Evolutionary conservation across 2,329 filamentous ascomycete species (phyloP).

Genomic region (Clarireedia paspali): DNA sequence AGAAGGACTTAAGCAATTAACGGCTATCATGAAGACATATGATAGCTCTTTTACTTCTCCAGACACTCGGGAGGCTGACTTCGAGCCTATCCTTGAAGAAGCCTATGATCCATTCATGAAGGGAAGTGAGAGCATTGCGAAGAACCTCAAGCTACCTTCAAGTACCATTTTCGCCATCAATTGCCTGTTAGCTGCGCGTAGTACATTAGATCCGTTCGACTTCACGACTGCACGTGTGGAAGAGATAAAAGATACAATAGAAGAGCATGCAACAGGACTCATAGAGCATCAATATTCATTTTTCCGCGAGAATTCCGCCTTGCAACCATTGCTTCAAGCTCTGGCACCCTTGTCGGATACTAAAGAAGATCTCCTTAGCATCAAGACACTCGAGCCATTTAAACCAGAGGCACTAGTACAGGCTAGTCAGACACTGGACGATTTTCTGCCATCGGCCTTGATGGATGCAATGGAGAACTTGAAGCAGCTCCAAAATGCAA

Average conservation of each 20-base stretch:
- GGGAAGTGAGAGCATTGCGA: constrained; percentile 63
- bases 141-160: constrained; percentile 49
- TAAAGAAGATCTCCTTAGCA: constrained; percentile 47
- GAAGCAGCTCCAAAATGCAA: constrained; percentile 63
- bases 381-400: constrained; percentile 53
- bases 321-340: constrained; percentile 55
- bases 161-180: constrained; percentile 67
- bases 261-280: constrained; percentile 48
- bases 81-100: constrained; percentile 67
- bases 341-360: constrained; percentile 33
- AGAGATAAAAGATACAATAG: constrained; percentile 49
- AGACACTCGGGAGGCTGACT: constrained; percentile 55
- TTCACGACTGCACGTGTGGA: constrained; percentile 53
- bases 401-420: constrained; percentile 52
- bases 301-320: constrained; percentile 67
- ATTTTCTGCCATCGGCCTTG: constrained; percentile 84
- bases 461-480: constrained; percentile 87
- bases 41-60: constrained; percentile 66
- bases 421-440: constrained; percentile 72
- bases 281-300: constrained; percentile 62
- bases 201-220: constrained; percentile 48
- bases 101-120: constrained; percentile 80
- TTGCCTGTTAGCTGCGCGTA: constrained; percentile 53
- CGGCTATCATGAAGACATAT: constrained; percentile 75
- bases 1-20: constrained; percentile 72